Conservation (phyloP, 148 eudicot genomes). For the Chenopodium suecicum region DNA sequence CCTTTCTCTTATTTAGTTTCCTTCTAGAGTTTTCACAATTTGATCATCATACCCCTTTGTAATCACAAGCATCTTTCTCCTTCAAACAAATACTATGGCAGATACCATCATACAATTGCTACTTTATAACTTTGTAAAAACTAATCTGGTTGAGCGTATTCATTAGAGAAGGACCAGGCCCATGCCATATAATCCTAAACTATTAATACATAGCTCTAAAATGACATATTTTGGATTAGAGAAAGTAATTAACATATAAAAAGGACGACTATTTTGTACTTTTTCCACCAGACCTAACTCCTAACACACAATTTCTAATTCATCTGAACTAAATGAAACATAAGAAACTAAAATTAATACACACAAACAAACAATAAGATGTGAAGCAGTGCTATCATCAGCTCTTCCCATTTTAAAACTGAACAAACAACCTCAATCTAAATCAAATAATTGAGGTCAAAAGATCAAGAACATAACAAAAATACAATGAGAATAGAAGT, state of each 20-base stretch:
- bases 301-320: not conserved
- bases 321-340: not conserved
- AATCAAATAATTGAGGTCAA: not conserved
- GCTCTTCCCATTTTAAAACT: not conserved
- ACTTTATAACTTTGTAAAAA: not conserved
- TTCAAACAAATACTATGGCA: not conserved
- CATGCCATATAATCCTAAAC: too few relatives aligned
- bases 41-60: not conserved
- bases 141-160: too few relatives aligned
- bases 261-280: not conserved
- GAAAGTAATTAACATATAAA: not conserved
- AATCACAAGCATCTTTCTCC: not conserved
- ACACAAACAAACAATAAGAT: not conserved
- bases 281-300: not conserved
- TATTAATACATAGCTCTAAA: not conserved
- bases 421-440: not conserved
- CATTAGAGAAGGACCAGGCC: too few relatives aligned
- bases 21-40: too few relatives aligned
- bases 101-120: not conserved
- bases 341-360: not conserved
- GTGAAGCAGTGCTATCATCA: not conserved
- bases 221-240: not conserved
- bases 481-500: not conserved
- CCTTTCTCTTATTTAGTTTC: not conserved
- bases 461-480: slow-evolving; percentile 3